A percentile compares a stretch with the other conserved stretches of the same genome.
These are phyloP conservation scores for Pseudomassariella vexata DNA, from an alignment of 2,329 filamentous ascomycete species.

Conservation along the genomic window DNA sequence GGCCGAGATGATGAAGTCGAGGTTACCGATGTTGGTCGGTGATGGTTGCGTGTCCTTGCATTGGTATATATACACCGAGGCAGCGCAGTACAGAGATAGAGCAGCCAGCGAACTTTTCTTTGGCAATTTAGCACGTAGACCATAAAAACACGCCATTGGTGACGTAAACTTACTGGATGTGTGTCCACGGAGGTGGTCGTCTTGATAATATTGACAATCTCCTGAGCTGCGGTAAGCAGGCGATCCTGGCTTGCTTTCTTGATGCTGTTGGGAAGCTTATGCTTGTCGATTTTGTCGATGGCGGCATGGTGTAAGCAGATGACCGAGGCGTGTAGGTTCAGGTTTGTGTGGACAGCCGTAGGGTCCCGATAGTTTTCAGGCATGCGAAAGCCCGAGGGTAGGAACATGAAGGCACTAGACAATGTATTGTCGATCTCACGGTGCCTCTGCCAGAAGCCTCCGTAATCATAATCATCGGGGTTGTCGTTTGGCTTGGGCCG, in stretches of 20 bases:
- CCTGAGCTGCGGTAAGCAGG: conserved; percentile 73
- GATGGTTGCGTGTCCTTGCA: conserved; percentile 52
- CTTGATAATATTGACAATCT: conserved; percentile 79
- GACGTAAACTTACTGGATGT: conserved; percentile 49
- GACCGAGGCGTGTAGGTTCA: conserved; percentile 80
- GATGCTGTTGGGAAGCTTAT: conserved; percentile 59
- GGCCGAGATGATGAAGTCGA: conserved; percentile 72
- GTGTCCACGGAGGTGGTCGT: conserved; percentile 67
- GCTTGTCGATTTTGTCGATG: conserved; percentile 73
- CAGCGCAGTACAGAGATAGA: conserved; percentile 79
- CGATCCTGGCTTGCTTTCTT: conserved; percentile 66
- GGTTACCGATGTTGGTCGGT: conserved; percentile 36
- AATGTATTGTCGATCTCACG: conserved; percentile 75
- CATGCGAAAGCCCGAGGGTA: conserved; percentile 70
- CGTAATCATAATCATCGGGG: conserved; percentile 67
- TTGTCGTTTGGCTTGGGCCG: conserved; percentile 62
- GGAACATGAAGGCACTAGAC: conserved; percentile 69
- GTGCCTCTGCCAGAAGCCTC: conserved; percentile 82
- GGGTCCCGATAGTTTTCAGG: conserved; percentile 63
- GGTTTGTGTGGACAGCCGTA: conserved; percentile 75
- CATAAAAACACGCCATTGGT: background rate
- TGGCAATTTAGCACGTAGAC: conserved; percentile 8
- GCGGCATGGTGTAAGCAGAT: conserved; percentile 89
- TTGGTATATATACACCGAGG: conserved; percentile 73
- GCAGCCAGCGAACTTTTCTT: conserved; percentile 71